These are phyloP conservation scores for Clitopilus passeckerianus DNA, from an alignment of 768 basidiomycete genomes.

Conservation along the genomic window DNA sequence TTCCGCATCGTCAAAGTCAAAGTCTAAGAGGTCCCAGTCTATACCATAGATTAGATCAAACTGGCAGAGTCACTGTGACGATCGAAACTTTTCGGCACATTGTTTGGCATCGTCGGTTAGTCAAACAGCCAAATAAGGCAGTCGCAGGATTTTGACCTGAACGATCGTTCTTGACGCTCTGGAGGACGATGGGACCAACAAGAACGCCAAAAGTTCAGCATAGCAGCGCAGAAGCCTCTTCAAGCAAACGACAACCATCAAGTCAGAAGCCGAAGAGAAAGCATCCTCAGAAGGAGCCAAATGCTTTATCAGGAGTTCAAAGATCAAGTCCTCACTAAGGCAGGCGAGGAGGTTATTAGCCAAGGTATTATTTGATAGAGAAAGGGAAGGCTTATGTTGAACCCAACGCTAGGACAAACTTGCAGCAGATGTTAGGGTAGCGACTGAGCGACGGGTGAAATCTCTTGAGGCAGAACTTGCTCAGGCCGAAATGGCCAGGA, in stretches of 20 bases:
- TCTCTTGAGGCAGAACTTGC: constrained; percentile 71
- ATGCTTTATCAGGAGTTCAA: constrained; percentile 60
- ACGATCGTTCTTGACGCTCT: background rate
- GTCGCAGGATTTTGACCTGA: background rate
- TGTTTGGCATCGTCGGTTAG: constrained; percentile 6
- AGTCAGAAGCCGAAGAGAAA: constrained; percentile 15
- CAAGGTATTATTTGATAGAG: constrained; percentile 43
- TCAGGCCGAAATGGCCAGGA: constrained; percentile 54
- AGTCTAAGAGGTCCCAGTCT: background rate
- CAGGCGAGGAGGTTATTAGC: constrained; percentile 81
- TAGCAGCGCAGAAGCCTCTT: constrained; percentile 5
- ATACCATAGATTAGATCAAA: constrained; percentile 5
- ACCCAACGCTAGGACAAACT: constrained; percentile 54
- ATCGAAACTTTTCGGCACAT: constrained; percentile 7
- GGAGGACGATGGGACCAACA: constrained; percentile 13
- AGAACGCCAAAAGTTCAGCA: constrained; percentile 9
- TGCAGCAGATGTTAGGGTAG: constrained; percentile 79
- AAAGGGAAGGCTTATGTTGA: background rate
- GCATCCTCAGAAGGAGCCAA: constrained; percentile 21
- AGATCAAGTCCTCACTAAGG: constrained; percentile 78
- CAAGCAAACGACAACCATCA: constrained; percentile 14
- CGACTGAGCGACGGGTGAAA: constrained; percentile 74
- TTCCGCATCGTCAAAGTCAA: constrained; percentile 44
- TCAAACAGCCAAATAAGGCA: constrained; percentile 6
- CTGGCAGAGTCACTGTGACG: background rate